Evolutionary conservation across 1,284 basidiomycete genomes (phyloP), one percentile per base, ranked within the genome.

Genomic region (Leccinum solheimii): DNA sequence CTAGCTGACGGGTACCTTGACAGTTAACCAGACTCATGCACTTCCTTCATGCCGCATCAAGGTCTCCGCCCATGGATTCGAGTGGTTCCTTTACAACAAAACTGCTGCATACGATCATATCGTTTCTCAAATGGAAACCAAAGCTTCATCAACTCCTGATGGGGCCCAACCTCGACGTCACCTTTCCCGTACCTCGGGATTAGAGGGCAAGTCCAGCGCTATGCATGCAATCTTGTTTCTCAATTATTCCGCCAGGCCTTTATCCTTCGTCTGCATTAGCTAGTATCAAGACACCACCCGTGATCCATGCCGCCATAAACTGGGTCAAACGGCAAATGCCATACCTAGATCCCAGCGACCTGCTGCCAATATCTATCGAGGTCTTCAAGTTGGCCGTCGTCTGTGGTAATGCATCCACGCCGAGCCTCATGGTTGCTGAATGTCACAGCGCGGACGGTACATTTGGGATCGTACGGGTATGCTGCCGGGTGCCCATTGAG

Each of bases 51-150:
- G 93, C 69, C 88, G 95, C 50, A 85, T 97, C 45, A 86, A 90
- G 57, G 73, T 94, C 27, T 86, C 86, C 7, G 71, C 92, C 4
- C 86, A 95, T 67, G 95, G 95, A 21, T 80, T 95, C 40, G 94
- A 98, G 75, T 93, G 91, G 87, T 93, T 93, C 75, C 74, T 97
- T 54, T 97, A 93, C 77, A 98, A 97, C 75, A 81, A 88, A 59
- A 95, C 92, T 1, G 84, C 92, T 3, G 88, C 93, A 5, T 97
- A 91, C 74, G 93, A 98, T 70, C 83, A 85, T 59, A 94, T 98
- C 52, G 77, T 95, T 21, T 82, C 88, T 30, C 86, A 91, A 68
- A 86, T 95, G 81, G 83, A 83, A 64, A 68, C 72, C 23, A 75
- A 77, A 55, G 64, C 73, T 55, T 62, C 77, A 1, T 70, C 69